Evolutionary conservation across 805 yeast species (phyloP).

Genomic region (Metschnikowia hibisci): DNA sequence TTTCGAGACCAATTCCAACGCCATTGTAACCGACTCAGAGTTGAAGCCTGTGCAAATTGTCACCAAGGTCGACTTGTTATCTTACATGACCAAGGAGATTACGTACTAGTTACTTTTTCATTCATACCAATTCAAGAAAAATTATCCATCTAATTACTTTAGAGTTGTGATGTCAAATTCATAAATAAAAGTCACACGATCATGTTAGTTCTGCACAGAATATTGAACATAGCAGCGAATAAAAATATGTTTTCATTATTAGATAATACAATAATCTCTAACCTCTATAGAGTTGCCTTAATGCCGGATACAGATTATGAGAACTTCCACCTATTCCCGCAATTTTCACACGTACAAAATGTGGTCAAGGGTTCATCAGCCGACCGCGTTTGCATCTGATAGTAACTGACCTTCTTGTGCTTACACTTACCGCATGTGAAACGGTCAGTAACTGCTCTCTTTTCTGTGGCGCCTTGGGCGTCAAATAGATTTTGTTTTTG

Average conservation of each 20-base stretch:
- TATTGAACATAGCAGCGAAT: no score
- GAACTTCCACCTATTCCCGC: conserved; percentile 98
- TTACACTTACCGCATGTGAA: conserved; percentile 98
- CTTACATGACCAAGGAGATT: conserved; percentile 41
- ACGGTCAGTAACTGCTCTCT: conserved; percentile 93
- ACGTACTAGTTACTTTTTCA: conserved; percentile 8
- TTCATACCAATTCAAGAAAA: not conserved
- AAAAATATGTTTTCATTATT: no score
- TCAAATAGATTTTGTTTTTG: conserved; percentile 88
- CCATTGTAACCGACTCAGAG: conserved; percentile 70
- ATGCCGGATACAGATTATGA: conserved; percentile 39
- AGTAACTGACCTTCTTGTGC: conserved; percentile 93
- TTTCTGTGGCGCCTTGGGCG: conserved; percentile 96
- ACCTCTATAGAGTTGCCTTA: not conserved
- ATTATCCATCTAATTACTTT: no score
- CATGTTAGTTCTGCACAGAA: no score
- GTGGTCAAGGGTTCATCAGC: conserved; percentile 99
- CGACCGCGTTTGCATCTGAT: conserved; percentile 96
- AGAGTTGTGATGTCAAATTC: no score
- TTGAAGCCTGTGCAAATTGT: conserved; percentile 77
- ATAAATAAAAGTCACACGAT: no score
- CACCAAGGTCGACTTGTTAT: conserved; percentile 79
- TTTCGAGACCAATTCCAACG: conserved; percentile 81
- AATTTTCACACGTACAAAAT: conserved; percentile 94
- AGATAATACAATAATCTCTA: no score